A percentile compares a stretch with the other conserved stretches of the same genome.
Conservation (phyloP, 2,329 filamentous ascomycete species). For the Alternaria brassicicola region DNA sequence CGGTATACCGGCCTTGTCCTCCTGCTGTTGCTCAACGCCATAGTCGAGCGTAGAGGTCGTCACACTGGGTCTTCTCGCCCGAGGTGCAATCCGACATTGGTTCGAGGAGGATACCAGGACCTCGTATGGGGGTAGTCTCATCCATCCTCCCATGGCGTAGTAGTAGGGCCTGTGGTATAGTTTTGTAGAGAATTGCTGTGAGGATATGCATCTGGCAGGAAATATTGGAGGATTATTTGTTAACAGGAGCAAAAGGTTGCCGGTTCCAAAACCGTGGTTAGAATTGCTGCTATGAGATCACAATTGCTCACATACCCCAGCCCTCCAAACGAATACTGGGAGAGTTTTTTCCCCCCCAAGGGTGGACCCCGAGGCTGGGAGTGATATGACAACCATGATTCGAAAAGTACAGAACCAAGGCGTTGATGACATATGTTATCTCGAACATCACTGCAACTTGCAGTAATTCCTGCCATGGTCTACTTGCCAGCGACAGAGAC, state of each 20-base stretch:
- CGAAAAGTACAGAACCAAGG: neutral
- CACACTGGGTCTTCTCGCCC: neutral
- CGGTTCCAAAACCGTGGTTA: neutral
- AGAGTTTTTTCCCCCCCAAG: neutral
- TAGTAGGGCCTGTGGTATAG: neutral
- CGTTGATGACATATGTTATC: neutral
- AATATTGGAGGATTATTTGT: neutral
- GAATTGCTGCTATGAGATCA: neutral
- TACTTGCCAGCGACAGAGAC: constrained; percentile 84
- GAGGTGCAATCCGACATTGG: neutral
- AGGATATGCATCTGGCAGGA: neutral
- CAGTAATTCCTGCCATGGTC: constrained; percentile 71
- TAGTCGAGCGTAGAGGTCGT: neutral
- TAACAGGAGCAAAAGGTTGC: neutral
- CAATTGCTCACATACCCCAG: neutral
- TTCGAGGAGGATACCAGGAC: neutral
- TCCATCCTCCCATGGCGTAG: neutral
- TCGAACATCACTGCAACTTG: constrained; percentile 33
- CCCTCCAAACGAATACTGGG: neutral
- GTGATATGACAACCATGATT: neutral
- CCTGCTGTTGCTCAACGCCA: neutral
- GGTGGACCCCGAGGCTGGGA: neutral
- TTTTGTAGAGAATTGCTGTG: too few species aligned
- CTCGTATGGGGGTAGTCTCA: neutral
- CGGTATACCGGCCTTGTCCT: neutral